Percentiles rank a stretch among this genome's conserved stretches.
phyloP scores from a whole-genome alignment of 2,329 filamentous ascomycete species.

The Claviceps pazoutovae region DNA sequence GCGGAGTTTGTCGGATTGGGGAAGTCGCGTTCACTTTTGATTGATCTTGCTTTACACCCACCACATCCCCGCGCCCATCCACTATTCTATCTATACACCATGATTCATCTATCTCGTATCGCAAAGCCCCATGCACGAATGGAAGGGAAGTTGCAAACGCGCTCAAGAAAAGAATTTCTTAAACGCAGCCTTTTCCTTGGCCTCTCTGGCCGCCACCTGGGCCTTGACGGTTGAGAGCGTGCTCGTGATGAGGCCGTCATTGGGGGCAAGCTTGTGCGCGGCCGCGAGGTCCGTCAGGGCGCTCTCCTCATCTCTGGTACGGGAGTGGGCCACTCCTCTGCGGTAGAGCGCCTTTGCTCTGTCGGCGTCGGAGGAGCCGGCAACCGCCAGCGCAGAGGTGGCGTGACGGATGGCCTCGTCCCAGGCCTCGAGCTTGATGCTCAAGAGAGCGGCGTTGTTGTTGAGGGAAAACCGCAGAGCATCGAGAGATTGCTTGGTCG shows the following conservation, averaged over 20 bases:
- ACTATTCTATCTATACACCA: background rate
- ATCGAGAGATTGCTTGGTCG: constrained; percentile 52
- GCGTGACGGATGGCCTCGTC: constrained; percentile 58
- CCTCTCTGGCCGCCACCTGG: constrained; percentile 54
- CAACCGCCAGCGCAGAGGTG: constrained; percentile 55
- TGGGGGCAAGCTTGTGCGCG: constrained; percentile 61
- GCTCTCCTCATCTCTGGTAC: constrained; percentile 70
- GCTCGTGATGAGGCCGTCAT: constrained; percentile 58
- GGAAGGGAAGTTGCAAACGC: background rate
- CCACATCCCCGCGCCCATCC: too few species aligned
- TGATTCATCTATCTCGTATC: background rate
- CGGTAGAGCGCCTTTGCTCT: constrained; percentile 83
- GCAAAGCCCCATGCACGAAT: background rate
- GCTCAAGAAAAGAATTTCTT: constrained; percentile 69
- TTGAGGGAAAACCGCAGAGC: constrained; percentile 73
- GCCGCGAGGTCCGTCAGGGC: constrained; percentile 63
- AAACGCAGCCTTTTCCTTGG: constrained; percentile 85
- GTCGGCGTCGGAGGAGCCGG: constrained; percentile 56
- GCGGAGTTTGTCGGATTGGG: too few species aligned
- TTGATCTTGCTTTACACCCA: too few species aligned
- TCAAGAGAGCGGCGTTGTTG: constrained; percentile 76
- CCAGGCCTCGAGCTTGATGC: constrained; percentile 65
- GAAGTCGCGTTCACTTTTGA: too few species aligned
- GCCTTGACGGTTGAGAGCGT: constrained; percentile 72
- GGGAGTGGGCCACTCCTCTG: constrained; percentile 60